Conservation (phyloP, 129 eudicot genomes). For the Lactuca sativa region DNA sequence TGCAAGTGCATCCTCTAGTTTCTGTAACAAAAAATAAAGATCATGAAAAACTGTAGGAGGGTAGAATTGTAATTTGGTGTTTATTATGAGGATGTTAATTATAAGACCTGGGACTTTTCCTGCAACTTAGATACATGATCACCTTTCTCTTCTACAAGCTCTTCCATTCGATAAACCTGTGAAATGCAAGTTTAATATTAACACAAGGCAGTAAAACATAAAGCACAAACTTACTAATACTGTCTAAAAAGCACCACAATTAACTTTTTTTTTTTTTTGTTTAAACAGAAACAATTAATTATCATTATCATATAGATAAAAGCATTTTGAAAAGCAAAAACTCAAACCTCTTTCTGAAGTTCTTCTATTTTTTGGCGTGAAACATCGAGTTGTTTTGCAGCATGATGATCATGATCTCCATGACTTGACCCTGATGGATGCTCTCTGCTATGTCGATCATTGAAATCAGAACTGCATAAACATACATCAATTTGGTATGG, state of each 20-base stretch:
- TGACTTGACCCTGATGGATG: conserved; percentile 58
- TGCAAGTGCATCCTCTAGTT: conserved; percentile 62
- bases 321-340: conserved; percentile 23
- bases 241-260: not conserved
- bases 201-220: not conserved
- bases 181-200: conserved; percentile 2
- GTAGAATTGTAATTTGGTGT: not conserved
- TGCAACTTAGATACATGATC: conserved; percentile 48
- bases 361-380: conserved; percentile 62
- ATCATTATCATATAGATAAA: conserved; percentile 6
- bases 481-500: no score
- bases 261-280: not conserved
- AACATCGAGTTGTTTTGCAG: conserved; percentile 45
- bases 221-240: not conserved
- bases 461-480: conserved; percentile 47
- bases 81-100: no score
- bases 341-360: conserved; percentile 72
- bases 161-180: conserved; percentile 64
- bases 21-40: conserved; percentile 40
- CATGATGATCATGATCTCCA: conserved; percentile 51
- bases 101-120: conserved; percentile 64
- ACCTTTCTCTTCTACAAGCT: conserved; percentile 57
- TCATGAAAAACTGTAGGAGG: not conserved
- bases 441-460: conserved; percentile 57
- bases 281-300: conserved; percentile 5